Evolutionary conservation across 371 early-diverging fungal species (phyloP), one percentile per base, ranked within the genome.

Genomic region (Saksenaea vasiformis): DNA sequence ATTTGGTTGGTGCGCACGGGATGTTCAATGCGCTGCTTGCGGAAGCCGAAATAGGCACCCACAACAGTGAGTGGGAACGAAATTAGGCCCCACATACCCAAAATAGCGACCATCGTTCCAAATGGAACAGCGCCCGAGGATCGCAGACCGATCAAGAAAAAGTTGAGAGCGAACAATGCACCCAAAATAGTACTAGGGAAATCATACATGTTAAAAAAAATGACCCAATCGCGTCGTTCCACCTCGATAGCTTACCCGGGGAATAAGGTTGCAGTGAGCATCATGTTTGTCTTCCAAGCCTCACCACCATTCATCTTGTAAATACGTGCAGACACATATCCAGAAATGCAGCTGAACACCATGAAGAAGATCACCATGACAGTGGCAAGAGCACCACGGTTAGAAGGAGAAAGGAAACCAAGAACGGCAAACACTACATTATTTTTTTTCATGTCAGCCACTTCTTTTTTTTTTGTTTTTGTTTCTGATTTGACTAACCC

Each of bases 301-400:
- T 91, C 92, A 38, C 98, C 97, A 4, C 90, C 90, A 66, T 92
- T 87, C 88, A 95, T 91, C 78, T 96, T 95, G 84, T 95, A 97
- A 54, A 92, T 56, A 54, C 94, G 85, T 3, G 96, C 90, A 3
- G 95, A 92, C 14, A 90, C 77, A 63, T 87, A 96, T 38, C 98
- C 98, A 4, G 95, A 86, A 14, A 91, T 85, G 31, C 85, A 80
- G 2, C 90, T 92, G 75, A 91, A 95, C 58, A 89, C 64, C 77
- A 96, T 90, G 72, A 92, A 96, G 65, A 95, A 89, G 47, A 93
- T 80, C 41, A 97, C 85, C 82, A 91, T 90, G 44, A 93, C 90
- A 1, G 95, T 96, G 0, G 88, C 85, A 24, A 97, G 82, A 11
- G 95, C 91, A 27, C 97, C 97, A 51, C 97, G 93, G 74, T 87